Conservation (phyloP, 257 asterid species). For the Fraxinus cuspidata region DNA sequence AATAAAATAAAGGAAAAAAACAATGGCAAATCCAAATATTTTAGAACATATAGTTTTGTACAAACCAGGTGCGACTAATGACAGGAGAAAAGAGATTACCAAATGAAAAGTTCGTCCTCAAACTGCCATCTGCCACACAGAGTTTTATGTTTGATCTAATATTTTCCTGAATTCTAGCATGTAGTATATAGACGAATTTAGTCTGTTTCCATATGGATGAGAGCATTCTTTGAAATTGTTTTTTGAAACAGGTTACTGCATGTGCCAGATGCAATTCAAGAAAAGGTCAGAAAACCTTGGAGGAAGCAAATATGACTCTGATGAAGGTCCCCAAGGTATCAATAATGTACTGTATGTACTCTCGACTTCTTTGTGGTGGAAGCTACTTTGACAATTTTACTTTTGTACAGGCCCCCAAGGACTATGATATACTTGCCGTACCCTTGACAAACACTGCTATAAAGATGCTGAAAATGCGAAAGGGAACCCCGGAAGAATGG, state of each 20-base stretch:
- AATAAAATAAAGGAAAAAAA: background rate
- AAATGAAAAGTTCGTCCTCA: background rate
- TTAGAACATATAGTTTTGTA: background rate
- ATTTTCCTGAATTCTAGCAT: background rate
- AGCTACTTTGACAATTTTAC: background rate
- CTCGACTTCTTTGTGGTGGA: background rate
- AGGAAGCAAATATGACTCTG: conserved; percentile 79
- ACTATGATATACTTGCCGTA: conserved; percentile 72
- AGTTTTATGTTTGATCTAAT: background rate
- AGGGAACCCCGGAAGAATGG: conserved; percentile 90
- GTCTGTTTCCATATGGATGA: background rate
- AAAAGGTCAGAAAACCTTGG: conserved; percentile 83
- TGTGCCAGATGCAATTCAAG: conserved; percentile 78
- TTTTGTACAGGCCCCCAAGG: conserved; percentile 69
- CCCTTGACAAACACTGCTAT: conserved; percentile 67
- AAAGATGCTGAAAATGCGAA: conserved; percentile 60
- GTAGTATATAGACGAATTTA: background rate
- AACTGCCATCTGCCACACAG: background rate
- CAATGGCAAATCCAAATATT: background rate
- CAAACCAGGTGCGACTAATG: background rate
- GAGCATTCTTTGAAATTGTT: conserved; percentile 3
- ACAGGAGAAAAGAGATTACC: background rate
- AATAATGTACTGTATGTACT: background rate
- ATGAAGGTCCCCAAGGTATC: conserved; percentile 77
- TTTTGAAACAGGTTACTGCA: conserved; percentile 72